Evolutionary conservation across 2,329 filamentous ascomycete species (phyloP).

Genomic region (Neofusicoccum cordaticola): DNA sequence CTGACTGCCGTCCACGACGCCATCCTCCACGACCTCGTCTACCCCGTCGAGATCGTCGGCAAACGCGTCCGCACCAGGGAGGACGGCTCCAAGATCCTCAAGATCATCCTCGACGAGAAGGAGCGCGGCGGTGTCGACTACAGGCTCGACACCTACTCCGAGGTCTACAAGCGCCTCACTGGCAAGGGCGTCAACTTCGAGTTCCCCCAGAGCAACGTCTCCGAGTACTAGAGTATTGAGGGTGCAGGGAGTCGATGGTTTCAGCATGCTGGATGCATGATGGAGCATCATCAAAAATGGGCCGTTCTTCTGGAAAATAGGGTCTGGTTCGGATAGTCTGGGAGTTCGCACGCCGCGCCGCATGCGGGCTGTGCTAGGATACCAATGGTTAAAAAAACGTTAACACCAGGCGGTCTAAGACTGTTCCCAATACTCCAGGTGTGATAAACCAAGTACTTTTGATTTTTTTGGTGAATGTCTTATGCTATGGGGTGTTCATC

Average conservation of each 20-base stretch:
- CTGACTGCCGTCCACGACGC: slow-evolving; percentile 98
- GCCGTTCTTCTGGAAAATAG: slow-evolving; percentile 11
- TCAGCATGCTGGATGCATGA: slow-evolving; percentile 35
- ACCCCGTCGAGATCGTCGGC: slow-evolving; percentile 99
- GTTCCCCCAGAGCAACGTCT: slow-evolving; percentile 81
- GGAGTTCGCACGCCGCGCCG: slow-evolving; percentile 4
- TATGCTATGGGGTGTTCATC: not conserved
- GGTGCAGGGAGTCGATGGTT: slow-evolving; percentile 35
- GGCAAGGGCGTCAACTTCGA: slow-evolving; percentile 96
- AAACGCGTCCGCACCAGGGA: slow-evolving; percentile 99
- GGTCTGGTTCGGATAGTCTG: slow-evolving; percentile 18
- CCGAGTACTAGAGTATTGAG: slow-evolving; percentile 70
- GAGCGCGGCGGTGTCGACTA: slow-evolving; percentile 99
- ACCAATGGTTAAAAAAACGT: slow-evolving; percentile 16
- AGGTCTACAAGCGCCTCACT: slow-evolving; percentile 98
- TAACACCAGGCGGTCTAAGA: slow-evolving; percentile 3
- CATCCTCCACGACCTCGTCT: slow-evolving; percentile 97
- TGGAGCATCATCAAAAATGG: slow-evolving; percentile 11
- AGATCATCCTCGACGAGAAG: slow-evolving; percentile 99
- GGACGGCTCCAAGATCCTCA: slow-evolving; percentile 96
- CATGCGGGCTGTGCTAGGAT: slow-evolving; percentile 10
- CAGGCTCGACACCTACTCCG: slow-evolving; percentile 98
- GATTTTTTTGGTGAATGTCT: not conserved
- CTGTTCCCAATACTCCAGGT: not conserved
- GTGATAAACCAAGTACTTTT: not conserved